Evolutionary conservation across 2,329 filamentous ascomycete genomes (phyloP), one percentile per base, ranked within the genome.

Genomic region (Bisporella sp.): DNA sequence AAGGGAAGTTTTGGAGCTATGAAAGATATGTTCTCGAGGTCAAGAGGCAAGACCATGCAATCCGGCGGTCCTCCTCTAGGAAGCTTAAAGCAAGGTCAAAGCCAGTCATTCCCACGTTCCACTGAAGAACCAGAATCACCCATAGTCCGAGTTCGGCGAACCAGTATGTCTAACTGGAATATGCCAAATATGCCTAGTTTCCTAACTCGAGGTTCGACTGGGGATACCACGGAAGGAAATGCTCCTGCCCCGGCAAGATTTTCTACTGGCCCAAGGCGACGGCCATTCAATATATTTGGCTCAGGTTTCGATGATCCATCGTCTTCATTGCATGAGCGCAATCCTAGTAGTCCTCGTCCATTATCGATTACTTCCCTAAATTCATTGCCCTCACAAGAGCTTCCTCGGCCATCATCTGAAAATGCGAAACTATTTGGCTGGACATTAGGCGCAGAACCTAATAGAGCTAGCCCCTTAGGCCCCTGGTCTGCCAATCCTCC

Each of bases 331-430:
- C 74, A 78, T 28, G 79, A 82, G 13, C 71, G 76, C 37, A 78
- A 82, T 41, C 71, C 74, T 3, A 73, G 75, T 64, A 75, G 77
- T 64, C 84, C 87, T 1, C 74, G 86, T 13, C 85, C 87, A 9
- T 73, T 79, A 1, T 87, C 84, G 2, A 84, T 85, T 52, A 79
- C 81, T 11, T 87, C 84, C 0, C 21, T 21, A 21, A 21, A 21
- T 21, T 21, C 21, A 21, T 21, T 21, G 21, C 21, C 21, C 21
- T 21, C 21, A 21, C 76, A 76, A 5, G 85, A 88, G 52, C 73
- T 91, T 47, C 85, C 87, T 1, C 77, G 88, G 45, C 89, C 88
- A 5, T 91, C 87, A 1, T 87, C 85, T 1, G 89, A 93, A 54
- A 88, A 84, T 55, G 79, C 82, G 45, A 86, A 84, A 29, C 87